phyloP scores from a whole-genome alignment of 805 yeast species.

The Trichomonascus vanleenenianus region DNA sequence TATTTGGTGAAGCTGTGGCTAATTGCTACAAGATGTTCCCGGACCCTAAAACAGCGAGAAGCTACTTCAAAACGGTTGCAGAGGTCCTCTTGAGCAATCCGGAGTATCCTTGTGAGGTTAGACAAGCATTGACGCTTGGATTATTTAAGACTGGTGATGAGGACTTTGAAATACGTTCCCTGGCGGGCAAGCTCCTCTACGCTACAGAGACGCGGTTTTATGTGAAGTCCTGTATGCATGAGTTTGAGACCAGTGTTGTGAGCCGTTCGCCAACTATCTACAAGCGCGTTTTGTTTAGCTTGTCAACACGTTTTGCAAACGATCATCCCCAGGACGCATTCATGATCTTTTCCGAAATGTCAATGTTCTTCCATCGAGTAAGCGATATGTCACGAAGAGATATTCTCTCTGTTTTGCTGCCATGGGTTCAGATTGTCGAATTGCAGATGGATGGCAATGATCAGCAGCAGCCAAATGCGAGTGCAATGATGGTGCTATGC shows the following conservation, averaged over 20 bases:
- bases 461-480: conserved; percentile 24
- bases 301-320: conserved; percentile 64
- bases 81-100: conserved; percentile 50
- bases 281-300: conserved; percentile 74
- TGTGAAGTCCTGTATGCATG: conserved; percentile 45
- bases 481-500: conserved; percentile 60
- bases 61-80: conserved; percentile 65
- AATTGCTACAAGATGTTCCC: conserved; percentile 52
- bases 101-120: conserved; percentile 44
- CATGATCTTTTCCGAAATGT: conserved; percentile 61
- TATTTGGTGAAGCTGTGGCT: conserved; percentile 52
- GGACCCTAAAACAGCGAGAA: conserved; percentile 44
- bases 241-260: conserved; percentile 61
- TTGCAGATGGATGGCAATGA: conserved; percentile 39
- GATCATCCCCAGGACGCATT: conserved; percentile 51
- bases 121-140: conserved; percentile 67
- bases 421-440: conserved; percentile 88
- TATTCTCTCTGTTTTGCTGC: conserved; percentile 68
- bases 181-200: conserved; percentile 66
- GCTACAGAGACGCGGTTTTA: conserved; percentile 55
- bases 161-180: conserved; percentile 54
- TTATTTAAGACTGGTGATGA: conserved; percentile 74
- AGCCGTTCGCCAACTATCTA: conserved; percentile 76
- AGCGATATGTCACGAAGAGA: conserved; percentile 60
- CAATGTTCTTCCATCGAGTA: conserved; percentile 59